Base-by-base conservation (phyloP, 2,329 filamentous ascomycete genomes). In the Plectosphaerella sp. region DNA sequence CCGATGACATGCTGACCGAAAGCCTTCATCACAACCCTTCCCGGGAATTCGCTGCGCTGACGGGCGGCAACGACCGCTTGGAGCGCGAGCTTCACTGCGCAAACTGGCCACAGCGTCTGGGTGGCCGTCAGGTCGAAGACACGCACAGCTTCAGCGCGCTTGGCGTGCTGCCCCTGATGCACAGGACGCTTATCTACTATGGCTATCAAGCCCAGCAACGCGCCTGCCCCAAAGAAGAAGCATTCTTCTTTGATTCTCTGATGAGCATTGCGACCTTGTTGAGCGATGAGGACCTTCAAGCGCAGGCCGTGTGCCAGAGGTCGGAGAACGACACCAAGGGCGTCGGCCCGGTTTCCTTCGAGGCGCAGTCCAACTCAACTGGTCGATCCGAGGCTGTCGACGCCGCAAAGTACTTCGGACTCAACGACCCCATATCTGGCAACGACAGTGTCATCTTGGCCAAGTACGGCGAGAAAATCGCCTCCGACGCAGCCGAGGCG, bases 1-100 rank as follows among this genome's bases (percentile, higher is more conserved):
- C 76, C 52, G 76, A 80, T 52, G 76, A 80, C 55, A 67, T 78
- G 24, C 69, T 74, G 52, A 69, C 69, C 39, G 77, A 80, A 20
- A 20, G 18, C 16, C 11, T n/a, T 20, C 41, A 43, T 20, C 18
- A 43, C 41, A 20, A 11, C 41, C 41, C 41, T 12, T 18, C 41
- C 22, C 22, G 22, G 41, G 41, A 43, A 9, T 16, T n/a, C 3
- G 11, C 18, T 43, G 11, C 28, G 28, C 28, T 33, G 28, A 9
- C 28, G 28, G 11, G 28, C 16, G 41, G n/a, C 10, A 20, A 4
- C 9, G n/a, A n/a, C 18, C 41, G 41, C 41, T 18, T 57, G 11
- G 45, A 35, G 8, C 54, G 49, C 20, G 52, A 50, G 18, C 50
- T 57, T 2, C 56, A 57, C 20, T 57, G 56, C 37, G 25, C 49